Evolutionary conservation across 2,329 filamentous ascomycete species (phyloP).

Genomic region (Verruconis gallopava): DNA sequence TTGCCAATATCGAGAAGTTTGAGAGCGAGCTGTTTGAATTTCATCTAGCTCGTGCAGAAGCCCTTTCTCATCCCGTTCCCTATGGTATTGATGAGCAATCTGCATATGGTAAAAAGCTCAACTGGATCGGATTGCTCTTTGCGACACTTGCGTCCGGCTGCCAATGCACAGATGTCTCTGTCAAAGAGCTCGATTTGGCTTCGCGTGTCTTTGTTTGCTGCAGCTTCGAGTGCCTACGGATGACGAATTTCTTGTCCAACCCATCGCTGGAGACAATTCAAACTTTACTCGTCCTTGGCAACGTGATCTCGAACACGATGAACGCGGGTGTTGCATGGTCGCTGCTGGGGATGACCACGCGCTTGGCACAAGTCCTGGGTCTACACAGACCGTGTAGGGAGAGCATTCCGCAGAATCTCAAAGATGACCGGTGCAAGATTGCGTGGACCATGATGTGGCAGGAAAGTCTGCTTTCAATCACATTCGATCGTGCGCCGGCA

Average conservation of each 20-base stretch:
- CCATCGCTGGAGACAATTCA: slow-evolving; percentile 49
- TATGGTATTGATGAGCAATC: slow-evolving; percentile 37
- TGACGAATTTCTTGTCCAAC: slow-evolving; percentile 51
- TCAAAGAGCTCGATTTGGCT: slow-evolving; percentile 48
- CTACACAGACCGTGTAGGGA: slow-evolving; percentile 45
- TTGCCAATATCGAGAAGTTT: slow-evolving; percentile 42
- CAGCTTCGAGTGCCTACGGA: slow-evolving; percentile 50
- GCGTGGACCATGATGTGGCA: slow-evolving; percentile 54
- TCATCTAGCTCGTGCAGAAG: slow-evolving; percentile 34
- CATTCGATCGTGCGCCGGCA: slow-evolving; percentile 46
- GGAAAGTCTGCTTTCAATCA: slow-evolving; percentile 49
- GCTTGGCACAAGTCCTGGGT: slow-evolving; percentile 47
- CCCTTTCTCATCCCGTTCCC: slow-evolving; percentile 14
- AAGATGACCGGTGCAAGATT: slow-evolving; percentile 25
- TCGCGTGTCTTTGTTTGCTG: slow-evolving; percentile 54
- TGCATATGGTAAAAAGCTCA: slow-evolving; percentile 44
- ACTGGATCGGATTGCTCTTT: slow-evolving; percentile 48
- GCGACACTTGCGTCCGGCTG: slow-evolving; percentile 50
- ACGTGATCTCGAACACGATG: slow-evolving; percentile 50
- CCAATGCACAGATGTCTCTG: slow-evolving; percentile 44
- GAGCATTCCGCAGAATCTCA: slow-evolving; percentile 35
- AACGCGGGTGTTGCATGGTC: slow-evolving; percentile 53
- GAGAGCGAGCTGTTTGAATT: slow-evolving; percentile 42
- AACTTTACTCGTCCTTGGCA: slow-evolving; percentile 47
- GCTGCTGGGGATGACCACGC: slow-evolving; percentile 44